These are phyloP conservation scores for Pseudoturritis turrita DNA, from an alignment of 345 rosid genomes.

Conservation along the genomic window DNA sequence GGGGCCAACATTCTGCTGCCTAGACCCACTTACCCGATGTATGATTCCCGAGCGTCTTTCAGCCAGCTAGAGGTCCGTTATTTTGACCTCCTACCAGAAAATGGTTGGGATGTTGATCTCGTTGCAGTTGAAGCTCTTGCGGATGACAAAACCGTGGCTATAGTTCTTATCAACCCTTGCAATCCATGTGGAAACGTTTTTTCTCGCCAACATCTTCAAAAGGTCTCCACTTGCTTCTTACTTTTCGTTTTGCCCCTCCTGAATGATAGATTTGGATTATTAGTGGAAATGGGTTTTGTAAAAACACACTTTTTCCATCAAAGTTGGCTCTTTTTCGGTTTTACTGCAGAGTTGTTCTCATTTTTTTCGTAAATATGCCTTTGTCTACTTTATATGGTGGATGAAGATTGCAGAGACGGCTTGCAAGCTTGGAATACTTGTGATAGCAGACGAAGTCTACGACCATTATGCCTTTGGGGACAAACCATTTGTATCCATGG, in stretches of 20 bases:
- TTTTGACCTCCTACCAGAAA: conserved; percentile 58
- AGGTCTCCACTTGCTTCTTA: conserved; percentile 20
- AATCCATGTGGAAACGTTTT: conserved; percentile 65
- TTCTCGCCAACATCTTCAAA: conserved; percentile 48
- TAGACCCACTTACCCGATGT: conserved; percentile 51
- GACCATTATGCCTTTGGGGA: conserved; percentile 50
- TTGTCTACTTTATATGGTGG: neutral
- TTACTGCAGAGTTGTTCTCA: neutral
- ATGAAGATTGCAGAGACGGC: conserved; percentile 59
- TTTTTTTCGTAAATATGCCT: neutral
- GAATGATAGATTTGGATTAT: no score
- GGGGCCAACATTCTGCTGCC: conserved; percentile 63
- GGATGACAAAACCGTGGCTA: conserved; percentile 54
- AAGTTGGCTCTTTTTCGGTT: no score
- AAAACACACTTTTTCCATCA: no score
- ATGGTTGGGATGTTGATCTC: conserved; percentile 66
- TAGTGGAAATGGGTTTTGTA: no score
- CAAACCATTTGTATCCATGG: conserved; percentile 63
- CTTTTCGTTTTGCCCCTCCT: no score
- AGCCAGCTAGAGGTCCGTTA: conserved; percentile 45
- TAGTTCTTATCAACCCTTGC: conserved; percentile 58
- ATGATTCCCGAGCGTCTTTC: conserved; percentile 41
- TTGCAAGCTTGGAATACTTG: conserved; percentile 55
- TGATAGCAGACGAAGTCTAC: conserved; percentile 63
- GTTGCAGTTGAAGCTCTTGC: conserved; percentile 54